Base-by-base conservation (phyloP, 352 stramenopile genomes). In the Phytophthora agathidicida region DNA sequence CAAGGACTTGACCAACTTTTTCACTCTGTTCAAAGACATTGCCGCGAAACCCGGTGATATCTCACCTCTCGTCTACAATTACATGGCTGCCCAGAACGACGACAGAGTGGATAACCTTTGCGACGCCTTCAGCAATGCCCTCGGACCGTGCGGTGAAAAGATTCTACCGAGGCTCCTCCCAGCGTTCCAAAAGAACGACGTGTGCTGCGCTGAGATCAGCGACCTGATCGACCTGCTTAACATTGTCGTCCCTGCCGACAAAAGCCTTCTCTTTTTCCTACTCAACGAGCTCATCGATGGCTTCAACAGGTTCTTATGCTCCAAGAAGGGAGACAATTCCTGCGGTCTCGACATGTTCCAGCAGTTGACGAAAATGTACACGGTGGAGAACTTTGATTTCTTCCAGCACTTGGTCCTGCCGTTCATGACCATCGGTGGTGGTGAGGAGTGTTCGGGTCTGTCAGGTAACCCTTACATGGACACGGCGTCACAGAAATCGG, bases 201-300 rank as follows among this genome's bases (percentile, higher is more conserved):
- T 65, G 44, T 87, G 77, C 46, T 87, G 77, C 47, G 63, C 62
- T 3, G 26, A 80, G 13, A 54, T 87, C 27, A 77, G 73, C 24
- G 73, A 87, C 27, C 30, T 77, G 14, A 57, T 87, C 20, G 77
- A 87, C 42, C 53, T 84, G n/a, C 46, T 84, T 19, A 77, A 80
- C 32, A 63, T 84, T 13, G 53, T 82, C 22, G 65, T 87, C 19
- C 65, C 77, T 19, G 38, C 71, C 14, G 59, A 72, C 50, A 63
- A 70, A 19, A 70, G 36, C 22, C 68, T 60, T 16, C 39, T 73
- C 14, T 73, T 55, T 54, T 87, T 82, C 50, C 7, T 87, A 3
- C 45, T 87, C 2, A 82, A 73, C 26, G 77, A 87, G 13, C 23
- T 87, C n/a, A 54, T 84, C 23, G 63, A 84, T 44, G 73, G 73